Evolutionary conservation across 306 rosid genomes (phyloP).

Genomic region (cucumber (Cucumis sativus)): DNA sequence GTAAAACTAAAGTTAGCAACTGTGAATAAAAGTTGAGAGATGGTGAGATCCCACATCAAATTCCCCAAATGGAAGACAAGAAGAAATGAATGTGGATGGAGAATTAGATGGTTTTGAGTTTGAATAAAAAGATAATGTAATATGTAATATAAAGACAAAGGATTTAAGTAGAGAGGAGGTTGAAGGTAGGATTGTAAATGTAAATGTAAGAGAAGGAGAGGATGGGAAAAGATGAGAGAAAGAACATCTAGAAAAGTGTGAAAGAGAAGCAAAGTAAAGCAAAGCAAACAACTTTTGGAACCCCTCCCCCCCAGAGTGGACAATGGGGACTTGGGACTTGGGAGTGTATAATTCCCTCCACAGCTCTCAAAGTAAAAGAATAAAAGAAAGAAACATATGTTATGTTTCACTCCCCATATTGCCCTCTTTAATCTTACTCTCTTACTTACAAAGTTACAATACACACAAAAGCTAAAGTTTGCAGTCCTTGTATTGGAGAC

Average conservation of each 20-base stretch:
- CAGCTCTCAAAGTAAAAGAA: conserved; percentile 56
- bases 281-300: conserved; percentile 25
- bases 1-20: no score
- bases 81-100: not conserved
- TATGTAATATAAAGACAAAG: no score
- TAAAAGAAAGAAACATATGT: not conserved
- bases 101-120: no score
- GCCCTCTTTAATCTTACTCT: conserved; percentile 27
- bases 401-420: conserved; percentile 26
- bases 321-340: not conserved
- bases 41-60: not conserved
- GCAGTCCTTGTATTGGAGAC: conserved; percentile 96
- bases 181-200: not conserved
- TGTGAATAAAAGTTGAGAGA: no score
- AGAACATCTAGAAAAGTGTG: conserved; percentile 88
- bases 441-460: not conserved
- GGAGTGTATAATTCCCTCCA: conserved; percentile 41
- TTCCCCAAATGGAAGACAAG: not conserved
- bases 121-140: not conserved
- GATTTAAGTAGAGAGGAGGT: not conserved
- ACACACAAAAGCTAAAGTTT: conserved; percentile 57
- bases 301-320: not conserved
- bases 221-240: conserved; percentile 24
- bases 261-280: conserved; percentile 26
- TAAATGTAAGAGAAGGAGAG: not conserved